phyloP scores from a whole-genome alignment of 805 yeast species.

The Candida germanica region DNA sequence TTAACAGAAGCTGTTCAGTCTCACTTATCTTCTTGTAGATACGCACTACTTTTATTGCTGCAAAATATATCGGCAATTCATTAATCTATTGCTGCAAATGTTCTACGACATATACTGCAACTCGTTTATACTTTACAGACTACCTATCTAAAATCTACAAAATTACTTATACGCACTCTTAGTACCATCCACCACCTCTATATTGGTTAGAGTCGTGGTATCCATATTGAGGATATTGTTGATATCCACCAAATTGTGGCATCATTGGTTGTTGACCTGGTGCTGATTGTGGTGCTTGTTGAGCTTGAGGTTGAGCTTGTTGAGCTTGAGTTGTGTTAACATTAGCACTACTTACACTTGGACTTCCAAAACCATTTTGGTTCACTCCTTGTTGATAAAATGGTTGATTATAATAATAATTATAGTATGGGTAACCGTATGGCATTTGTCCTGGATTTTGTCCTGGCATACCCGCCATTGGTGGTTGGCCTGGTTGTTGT shows the following conservation, averaged over 20 bases:
- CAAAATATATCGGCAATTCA: no score
- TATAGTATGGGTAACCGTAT: constrained; percentile 41
- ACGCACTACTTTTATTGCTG: no score
- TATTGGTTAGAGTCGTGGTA: constrained; percentile 42
- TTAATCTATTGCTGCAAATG: no score
- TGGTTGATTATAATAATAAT: constrained; percentile 41
- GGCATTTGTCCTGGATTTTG: constrained; percentile 20
- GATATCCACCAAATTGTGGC: constrained; percentile 46
- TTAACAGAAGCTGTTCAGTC: background rate
- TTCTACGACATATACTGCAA: no score
- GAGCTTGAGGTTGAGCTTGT: constrained; percentile 15
- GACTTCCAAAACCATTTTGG: constrained; percentile 13
- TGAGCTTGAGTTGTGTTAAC: constrained; percentile 5
- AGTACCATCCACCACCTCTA: constrained; percentile 41
- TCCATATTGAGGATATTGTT: constrained; percentile 46
- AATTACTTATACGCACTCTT: no score
- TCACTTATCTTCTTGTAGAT: no score
- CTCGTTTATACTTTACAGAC: no score
- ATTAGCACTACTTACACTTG: constrained; percentile 10
- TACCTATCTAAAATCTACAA: no score
- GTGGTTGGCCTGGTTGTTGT: constrained; percentile 17
- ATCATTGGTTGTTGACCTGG: constrained; percentile 36
- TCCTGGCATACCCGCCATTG: constrained; percentile 17
- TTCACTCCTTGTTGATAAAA: constrained; percentile 24
- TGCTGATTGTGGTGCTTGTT: constrained; percentile 21